Base-by-base conservation (phyloP, 2,329 filamentous ascomycete genomes). In the Aureobasidium sp. region DNA sequence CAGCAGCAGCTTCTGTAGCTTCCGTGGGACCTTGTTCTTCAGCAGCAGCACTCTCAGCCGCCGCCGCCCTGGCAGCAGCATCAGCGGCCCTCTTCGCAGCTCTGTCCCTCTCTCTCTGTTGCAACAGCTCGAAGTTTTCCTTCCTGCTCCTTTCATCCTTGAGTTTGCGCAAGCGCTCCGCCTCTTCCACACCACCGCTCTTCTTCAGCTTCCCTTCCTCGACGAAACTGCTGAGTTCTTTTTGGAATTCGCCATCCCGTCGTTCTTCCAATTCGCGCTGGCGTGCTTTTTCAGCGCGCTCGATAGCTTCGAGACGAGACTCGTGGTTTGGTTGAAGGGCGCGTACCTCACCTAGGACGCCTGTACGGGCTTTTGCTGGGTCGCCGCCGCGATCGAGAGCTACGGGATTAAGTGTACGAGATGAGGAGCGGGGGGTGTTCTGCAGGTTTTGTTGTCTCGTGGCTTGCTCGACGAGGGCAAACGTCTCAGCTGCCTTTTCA, bases 321-420 rank as follows among this genome's bases (percentile, higher is more conserved):
- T 97, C 91, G 73, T 99, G 94, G 70, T 99, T 97, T 1, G 93
- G 92, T 71, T 94, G 90, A 49, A 99, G 78, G 3, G 94, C 94
- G 47, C 94, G 86, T 48, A 99, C 93, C 77, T 97, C 94, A 50
- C 91, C 92, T 1, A 99, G 80, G 21, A 99, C 87, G 34, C 88
- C 90, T 71, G 97, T 93, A 74, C 97, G 96, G 58, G 91, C 94
- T 64, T 89, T 86, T 63, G 79, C 82, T 6, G 89, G 92, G 74
- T 97, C 89, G 29, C 84, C 73, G 5, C 77, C 77, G 13, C 74
- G 32, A 63, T 66, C 39, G 63, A 66, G 58, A 63, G 80, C 75
- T 60, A 76, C 74, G 3, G 63, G 61, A 21, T 51, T 61, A 2
- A 64, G 47, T 2, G 58, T 65, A 14, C 63, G 61, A 30, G 51